phyloP scores from a whole-genome alignment of 1,284 basidiomycete species.

The Cystobasidiaceae sp. region DNA sequence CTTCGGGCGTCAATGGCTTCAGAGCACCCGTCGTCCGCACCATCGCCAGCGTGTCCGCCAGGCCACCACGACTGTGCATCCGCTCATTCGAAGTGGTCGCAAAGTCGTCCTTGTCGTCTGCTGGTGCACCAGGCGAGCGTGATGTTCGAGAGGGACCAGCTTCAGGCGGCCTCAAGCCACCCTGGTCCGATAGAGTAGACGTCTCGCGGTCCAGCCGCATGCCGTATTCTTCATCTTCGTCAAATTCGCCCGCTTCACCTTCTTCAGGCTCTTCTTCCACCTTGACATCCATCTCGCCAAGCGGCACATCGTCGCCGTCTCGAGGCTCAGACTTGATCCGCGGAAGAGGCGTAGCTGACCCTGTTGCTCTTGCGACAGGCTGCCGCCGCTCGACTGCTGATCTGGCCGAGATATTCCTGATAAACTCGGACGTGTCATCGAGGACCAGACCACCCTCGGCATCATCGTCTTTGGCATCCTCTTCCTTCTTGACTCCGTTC shows the following conservation, averaged over 20 bases:
- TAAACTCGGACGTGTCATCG: constrained; percentile 96
- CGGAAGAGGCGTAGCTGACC: neutral
- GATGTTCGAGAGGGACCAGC: neutral
- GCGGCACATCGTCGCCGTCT: constrained; percentile 44
- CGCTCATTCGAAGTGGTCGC: constrained; percentile 59
- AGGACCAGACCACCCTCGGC: constrained; percentile 63
- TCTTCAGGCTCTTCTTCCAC: constrained; percentile 59
- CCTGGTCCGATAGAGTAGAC: neutral
- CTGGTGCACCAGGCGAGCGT: neutral
- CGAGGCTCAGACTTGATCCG: constrained; percentile 48
- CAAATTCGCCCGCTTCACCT: constrained; percentile 43
- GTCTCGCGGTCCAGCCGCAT: constrained; percentile 22
- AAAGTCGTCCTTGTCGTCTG: constrained; percentile 18
- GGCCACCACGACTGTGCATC: constrained; percentile 69
- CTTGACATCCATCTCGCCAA: constrained; percentile 56
- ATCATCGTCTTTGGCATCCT: constrained; percentile 60
- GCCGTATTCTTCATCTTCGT: constrained; percentile 17
- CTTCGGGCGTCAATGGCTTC: constrained; percentile 60
- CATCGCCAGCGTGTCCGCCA: constrained; percentile 81
- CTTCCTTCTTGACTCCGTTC: constrained; percentile 51
- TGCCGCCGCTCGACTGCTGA: constrained; percentile 51
- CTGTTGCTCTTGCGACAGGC: neutral
- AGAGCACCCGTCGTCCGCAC: constrained; percentile 89
- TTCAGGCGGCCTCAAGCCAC: no score
- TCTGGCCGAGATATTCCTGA: constrained; percentile 70